Conservation (phyloP, 331 rosid genomes). For the Malus hybrid region DNA sequence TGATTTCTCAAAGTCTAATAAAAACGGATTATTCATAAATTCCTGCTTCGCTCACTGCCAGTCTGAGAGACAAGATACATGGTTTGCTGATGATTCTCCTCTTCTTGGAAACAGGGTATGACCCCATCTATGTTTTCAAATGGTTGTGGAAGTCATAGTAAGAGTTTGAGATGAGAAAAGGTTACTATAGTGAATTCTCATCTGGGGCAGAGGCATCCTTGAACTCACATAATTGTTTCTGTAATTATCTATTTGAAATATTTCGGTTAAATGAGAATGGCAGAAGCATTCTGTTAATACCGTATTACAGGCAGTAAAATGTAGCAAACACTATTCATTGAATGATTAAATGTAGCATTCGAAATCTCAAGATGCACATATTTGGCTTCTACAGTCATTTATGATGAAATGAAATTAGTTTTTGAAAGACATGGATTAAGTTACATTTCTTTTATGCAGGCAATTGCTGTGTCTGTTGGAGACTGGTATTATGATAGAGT, state of each 20-base stretch:
- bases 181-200: neutral
- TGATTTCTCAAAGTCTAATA: conserved; percentile 41
- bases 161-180: neutral
- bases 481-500: conserved; percentile 73
- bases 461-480: conserved; percentile 72
- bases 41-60: conserved; percentile 97
- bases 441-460: conserved; percentile 37
- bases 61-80: conserved; percentile 87
- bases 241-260: neutral
- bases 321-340: neutral
- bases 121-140: neutral
- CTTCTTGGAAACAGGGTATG: conserved; percentile 42
- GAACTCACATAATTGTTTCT: neutral
- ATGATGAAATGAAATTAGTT: neutral
- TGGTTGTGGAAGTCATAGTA: neutral
- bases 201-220: neutral
- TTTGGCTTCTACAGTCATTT: too few relatives aligned
- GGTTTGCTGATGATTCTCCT: conserved; percentile 92
- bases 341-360: too few relatives aligned
- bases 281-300: neutral
- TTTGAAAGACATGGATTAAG: neutral
- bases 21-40: conserved; percentile 71
- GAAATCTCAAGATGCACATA: conserved; percentile 4
- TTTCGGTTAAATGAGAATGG: neutral
- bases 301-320: neutral